phyloP scores from a whole-genome alignment of 352 stramenopile species.

The Phytophthora kernoviae region DNA sequence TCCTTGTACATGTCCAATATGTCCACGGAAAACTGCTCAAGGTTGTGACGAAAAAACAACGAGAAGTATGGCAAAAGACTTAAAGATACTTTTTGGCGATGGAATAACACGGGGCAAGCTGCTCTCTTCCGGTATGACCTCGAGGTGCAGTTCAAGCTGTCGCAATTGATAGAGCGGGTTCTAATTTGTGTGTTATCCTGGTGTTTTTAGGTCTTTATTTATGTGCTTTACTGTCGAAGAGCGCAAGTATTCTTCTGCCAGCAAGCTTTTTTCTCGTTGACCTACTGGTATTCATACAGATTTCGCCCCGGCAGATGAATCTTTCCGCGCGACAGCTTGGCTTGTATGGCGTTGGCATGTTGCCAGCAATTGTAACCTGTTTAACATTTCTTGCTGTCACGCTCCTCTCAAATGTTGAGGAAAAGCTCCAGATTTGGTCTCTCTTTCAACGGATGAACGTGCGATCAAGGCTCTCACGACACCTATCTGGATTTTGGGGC shows the following conservation, averaged over 20 bases:
- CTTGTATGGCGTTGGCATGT: conserved; percentile 19
- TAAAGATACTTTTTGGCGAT: neutral
- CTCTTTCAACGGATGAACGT: conserved; percentile 31
- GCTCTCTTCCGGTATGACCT: conserved; percentile 16
- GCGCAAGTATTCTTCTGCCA: conserved; percentile 39
- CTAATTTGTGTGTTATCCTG: neutral
- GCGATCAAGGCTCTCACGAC: conserved; percentile 44
- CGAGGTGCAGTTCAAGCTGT: neutral
- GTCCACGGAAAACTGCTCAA: conserved; percentile 9
- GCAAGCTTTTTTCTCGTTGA: conserved; percentile 42
- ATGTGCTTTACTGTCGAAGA: conserved; percentile 54
- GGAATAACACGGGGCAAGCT: neutral
- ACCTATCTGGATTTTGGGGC: conserved; percentile 33
- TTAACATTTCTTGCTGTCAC: conserved; percentile 37
- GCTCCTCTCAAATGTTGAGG: conserved; percentile 45
- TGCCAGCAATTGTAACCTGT: conserved; percentile 19
- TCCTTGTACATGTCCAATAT: conserved; percentile 27
- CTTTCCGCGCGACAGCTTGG: neutral
- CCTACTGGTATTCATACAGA: conserved; percentile 14
- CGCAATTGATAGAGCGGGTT: neutral
- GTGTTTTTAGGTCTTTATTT: conserved; percentile 34
- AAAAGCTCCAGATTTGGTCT: conserved; percentile 40
- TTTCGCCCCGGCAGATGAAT: neutral
- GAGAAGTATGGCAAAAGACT: neutral
- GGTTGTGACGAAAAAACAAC: neutral